Conservation (phyloP, 2,329 filamentous ascomycete genomes). For the Clarireedia paspali region DNA sequence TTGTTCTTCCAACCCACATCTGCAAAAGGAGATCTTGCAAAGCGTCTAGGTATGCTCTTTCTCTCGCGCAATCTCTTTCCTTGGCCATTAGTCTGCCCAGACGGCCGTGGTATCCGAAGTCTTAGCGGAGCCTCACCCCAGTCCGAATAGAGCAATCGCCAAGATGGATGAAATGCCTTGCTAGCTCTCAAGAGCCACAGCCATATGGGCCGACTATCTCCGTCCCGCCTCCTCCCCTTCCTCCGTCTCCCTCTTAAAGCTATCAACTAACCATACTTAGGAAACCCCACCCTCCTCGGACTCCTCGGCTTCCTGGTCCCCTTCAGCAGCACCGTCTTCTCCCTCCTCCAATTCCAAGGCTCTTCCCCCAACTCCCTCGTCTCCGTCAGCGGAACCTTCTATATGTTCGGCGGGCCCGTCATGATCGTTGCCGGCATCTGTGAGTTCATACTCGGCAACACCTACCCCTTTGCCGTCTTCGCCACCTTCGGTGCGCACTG, state of each 20-base stretch:
- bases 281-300: conserved; percentile 1
- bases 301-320: conserved; percentile 13
- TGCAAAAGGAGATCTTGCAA: conserved; percentile 13
- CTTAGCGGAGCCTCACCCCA: too few species aligned
- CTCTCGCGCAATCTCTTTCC: too few species aligned
- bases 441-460: conserved; percentile 16
- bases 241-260: neutral
- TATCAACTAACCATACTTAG: neutral
- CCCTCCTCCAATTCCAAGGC: conserved; percentile 12
- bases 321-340: conserved; percentile 8
- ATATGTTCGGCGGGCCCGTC: conserved; percentile 12
- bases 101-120: too few species aligned
- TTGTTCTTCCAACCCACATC: conserved; percentile 14
- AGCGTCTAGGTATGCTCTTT: conserved; percentile 10
- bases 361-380: conserved; percentile 3
- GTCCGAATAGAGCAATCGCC: too few species aligned
- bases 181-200: too few species aligned
- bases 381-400: conserved; percentile 5
- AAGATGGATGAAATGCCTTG: too few species aligned
- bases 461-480: conserved; percentile 13
- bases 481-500: conserved; percentile 11
- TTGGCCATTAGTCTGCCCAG: too few species aligned
- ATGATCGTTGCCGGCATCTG: conserved; percentile 13
- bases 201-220: too few species aligned
- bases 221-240: too few species aligned